Evolutionary conservation across 805 yeast species (phyloP), one percentile per base, ranked within the genome.

Genomic region (Suhomyces emberorum): DNA sequence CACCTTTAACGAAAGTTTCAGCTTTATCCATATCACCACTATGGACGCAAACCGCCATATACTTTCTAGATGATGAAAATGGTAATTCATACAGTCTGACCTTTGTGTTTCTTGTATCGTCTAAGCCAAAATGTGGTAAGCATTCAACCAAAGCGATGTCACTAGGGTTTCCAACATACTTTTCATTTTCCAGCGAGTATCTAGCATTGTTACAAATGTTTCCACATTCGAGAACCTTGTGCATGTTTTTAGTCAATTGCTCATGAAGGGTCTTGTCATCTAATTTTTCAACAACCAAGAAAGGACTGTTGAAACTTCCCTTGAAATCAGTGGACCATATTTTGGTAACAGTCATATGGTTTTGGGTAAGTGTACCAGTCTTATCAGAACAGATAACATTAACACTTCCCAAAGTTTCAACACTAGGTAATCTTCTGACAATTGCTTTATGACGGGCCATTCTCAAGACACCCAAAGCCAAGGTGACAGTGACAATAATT

Each of bases 401-500:
- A 24, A 88, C 96, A 30, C 95, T 85, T 4, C 97, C 97, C 45
- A 89, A 73, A 7, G 97, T 89, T 62, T 89, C 97, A 19, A 93
- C 98, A 49, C 93, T 81, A 12, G 98, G 98, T 45, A 93, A 69
- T 49, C 97, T 77, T 54, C 89, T 84, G 35, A 93, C 96, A 55
- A 93, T 93, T 3, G 98, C 98, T 52, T 83, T 85, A 49, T 88
- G 82, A 35, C 78, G 79, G 4, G 98, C 97, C 98, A 93, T 93
- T 65, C 98, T 75, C 48, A 93, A 70, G 29, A 93, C 98, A 33
- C 98, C 98, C 15, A 93, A 70, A 0, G 98, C 99, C 44, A 93
- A 70, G 0, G 98, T 93, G 7, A 93, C 98, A 4, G 99, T 91
- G 27, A 93, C 98, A 58, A 93, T 93, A 52, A 93, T 93, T 0